These are phyloP conservation scores for Lignosus rhinocerotis DNA, from an alignment of 1,284 basidiomycete genomes.

Conservation along the genomic window DNA sequence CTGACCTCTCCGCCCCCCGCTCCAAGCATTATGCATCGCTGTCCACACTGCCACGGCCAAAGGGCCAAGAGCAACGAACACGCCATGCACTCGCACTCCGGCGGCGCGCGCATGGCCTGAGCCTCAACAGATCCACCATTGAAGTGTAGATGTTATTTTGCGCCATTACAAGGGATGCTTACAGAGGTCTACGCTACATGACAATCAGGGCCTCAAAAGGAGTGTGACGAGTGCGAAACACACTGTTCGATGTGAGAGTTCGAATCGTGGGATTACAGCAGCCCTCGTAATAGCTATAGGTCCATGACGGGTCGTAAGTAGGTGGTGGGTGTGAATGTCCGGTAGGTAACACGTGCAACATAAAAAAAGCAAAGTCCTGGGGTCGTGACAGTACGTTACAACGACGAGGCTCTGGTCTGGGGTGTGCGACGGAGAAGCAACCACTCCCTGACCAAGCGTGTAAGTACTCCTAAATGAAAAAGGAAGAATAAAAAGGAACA, in stretches of 20 bases:
- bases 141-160: neutral
- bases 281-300: neutral
- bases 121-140: neutral
- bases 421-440: neutral
- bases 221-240: no score
- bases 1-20: no score
- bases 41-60: no score
- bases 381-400: constrained; percentile 4
- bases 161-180: neutral
- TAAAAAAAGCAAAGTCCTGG: constrained; percentile 1
- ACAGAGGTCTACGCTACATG: neutral
- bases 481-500: neutral
- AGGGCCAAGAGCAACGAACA: no score
- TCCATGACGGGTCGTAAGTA: constrained; percentile 17
- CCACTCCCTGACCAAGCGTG: neutral
- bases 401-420: neutral
- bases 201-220: no score
- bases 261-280: neutral
- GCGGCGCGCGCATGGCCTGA: no score
- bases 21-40: no score
- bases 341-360: neutral
- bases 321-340: neutral
- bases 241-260: no score
- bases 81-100: no score
- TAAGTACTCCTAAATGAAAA: neutral